Evolutionary conservation across 1,139 yeast species (phyloP).

Genomic region (Hyphopichia pseudoburtonii): DNA sequence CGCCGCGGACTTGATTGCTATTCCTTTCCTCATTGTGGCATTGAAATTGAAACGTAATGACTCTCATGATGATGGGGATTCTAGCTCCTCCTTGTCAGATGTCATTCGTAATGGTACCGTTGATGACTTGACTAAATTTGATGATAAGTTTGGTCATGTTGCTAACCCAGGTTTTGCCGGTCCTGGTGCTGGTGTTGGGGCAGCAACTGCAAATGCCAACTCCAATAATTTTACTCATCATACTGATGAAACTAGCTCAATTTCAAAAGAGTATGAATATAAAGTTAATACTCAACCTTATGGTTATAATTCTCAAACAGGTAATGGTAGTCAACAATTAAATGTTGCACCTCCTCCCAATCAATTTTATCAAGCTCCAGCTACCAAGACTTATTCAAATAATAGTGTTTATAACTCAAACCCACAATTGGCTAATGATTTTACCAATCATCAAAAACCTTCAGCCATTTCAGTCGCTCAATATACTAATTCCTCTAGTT

Average conservation of each 20-base stretch:
- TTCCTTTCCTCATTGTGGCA: conserved; percentile 25
- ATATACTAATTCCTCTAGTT: conserved; percentile 11
- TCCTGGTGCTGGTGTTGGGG: too few species aligned
- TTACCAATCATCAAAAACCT: conserved; percentile 22
- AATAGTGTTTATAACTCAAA: conserved; percentile 32
- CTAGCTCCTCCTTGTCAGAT: conserved; percentile 16
- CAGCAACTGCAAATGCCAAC: too few species aligned
- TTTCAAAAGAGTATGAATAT: conserved; percentile 31
- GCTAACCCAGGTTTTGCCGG: conserved; percentile 5
- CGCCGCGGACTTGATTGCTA: conserved; percentile 46
- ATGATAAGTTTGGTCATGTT: conserved; percentile 14
- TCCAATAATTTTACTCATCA: not conserved
- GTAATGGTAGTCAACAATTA: not conserved
- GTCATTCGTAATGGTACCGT: conserved; percentile 18
- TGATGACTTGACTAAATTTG: conserved; percentile 17
- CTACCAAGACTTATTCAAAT: conserved; percentile 9
- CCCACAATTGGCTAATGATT: conserved; percentile 37
- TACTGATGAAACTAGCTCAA: conserved; percentile 16
- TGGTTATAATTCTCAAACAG: not conserved
- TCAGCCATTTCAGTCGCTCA: conserved; percentile 6
- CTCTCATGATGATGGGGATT: conserved; percentile 26
- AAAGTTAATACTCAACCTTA: conserved; percentile 12
- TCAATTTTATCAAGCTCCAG: too few species aligned
- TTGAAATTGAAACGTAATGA: conserved; percentile 18
- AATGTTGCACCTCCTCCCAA: conserved; percentile 2